These are phyloP conservation scores for Nepenthes alata DNA, from an alignment of 179 eudicot genomes.

Conservation along the genomic window DNA sequence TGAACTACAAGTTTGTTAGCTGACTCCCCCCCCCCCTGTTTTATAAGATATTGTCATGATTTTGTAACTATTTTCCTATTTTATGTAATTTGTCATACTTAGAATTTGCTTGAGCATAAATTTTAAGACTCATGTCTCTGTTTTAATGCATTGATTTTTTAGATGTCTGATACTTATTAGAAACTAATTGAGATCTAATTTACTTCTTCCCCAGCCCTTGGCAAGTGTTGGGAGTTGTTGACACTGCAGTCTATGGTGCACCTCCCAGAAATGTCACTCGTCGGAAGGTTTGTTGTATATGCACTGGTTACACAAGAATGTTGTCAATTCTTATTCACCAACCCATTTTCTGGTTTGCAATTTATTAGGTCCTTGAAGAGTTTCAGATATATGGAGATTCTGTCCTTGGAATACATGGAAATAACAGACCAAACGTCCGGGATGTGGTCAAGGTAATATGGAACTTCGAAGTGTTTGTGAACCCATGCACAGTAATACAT, in stretches of 20 bases:
- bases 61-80: neutral
- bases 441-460: constrained; percentile 58
- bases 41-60: neutral
- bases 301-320: neutral
- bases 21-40: too few relatives aligned
- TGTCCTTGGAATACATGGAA: constrained; percentile 48
- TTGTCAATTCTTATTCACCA: neutral
- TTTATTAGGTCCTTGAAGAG: constrained; percentile 55
- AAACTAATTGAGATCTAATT: neutral
- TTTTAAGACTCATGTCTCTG: too few relatives aligned
- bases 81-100: neutral
- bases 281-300: constrained; percentile 50
- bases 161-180: neutral
- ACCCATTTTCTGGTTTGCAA: neutral
- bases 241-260: constrained; percentile 65
- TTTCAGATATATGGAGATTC: constrained; percentile 77
- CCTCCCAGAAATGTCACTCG: constrained; percentile 57
- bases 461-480: neutral
- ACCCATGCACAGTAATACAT: too few relatives aligned
- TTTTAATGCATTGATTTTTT: too few relatives aligned
- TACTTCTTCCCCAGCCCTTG: constrained; percentile 49
- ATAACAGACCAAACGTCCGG: constrained; percentile 52
- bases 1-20: too few relatives aligned
- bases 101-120: neutral
- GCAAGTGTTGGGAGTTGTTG: constrained; percentile 62